These are phyloP conservation scores for Aurinia saxatilis DNA, from an alignment of 345 rosid species.

Conservation along the genomic window DNA sequence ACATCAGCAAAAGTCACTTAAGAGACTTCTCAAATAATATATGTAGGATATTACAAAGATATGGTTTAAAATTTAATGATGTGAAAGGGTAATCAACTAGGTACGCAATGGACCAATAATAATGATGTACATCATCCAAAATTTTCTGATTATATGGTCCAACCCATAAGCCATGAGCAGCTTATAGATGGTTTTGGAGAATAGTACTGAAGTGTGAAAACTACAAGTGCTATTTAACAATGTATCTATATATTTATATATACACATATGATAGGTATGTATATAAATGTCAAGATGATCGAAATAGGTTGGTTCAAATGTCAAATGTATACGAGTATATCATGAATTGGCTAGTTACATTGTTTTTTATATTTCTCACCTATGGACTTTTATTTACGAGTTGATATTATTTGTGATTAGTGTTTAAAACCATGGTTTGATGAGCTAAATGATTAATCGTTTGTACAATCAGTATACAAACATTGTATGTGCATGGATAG, in stretches of 20 bases:
- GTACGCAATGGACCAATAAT: constrained; percentile 16
- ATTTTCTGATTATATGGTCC: constrained; percentile 1
- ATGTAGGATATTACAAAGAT: constrained; percentile 2
- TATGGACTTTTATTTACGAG: too few relatives aligned
- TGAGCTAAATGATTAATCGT: too few relatives aligned
- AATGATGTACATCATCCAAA: neutral
- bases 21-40: too few relatives aligned
- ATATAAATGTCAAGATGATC: neutral
- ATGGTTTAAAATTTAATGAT: constrained; percentile 12
- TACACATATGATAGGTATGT: neutral
- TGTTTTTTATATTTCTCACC: too few relatives aligned
- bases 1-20: too few relatives aligned
- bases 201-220: constrained; percentile 6
- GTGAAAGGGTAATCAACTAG: constrained; percentile 20
- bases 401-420: too few relatives aligned
- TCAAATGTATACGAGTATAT: neutral
- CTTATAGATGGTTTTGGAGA: constrained; percentile 7
- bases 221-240: neutral
- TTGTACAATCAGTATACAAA: too few relatives aligned
- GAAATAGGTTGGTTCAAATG: neutral
- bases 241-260: too few relatives aligned
- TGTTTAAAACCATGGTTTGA: too few relatives aligned
- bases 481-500: too few relatives aligned
- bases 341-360: neutral
- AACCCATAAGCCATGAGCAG: neutral